These are phyloP conservation scores for Yamadazyma scolyti DNA, from an alignment of 805 yeast species.

Conservation along the genomic window DNA sequence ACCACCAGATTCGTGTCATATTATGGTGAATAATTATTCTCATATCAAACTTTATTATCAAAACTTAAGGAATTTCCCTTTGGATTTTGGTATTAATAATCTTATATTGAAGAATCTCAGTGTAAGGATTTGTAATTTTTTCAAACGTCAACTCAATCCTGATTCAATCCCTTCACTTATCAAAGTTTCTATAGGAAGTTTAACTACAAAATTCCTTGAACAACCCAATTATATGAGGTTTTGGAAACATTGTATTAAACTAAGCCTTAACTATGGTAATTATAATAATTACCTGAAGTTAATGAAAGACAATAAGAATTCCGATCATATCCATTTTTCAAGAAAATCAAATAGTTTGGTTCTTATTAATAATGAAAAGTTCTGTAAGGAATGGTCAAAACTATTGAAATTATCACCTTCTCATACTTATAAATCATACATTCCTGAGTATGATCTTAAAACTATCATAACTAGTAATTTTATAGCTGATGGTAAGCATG, in stretches of 20 bases:
- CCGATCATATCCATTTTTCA: slow-evolving; percentile 1
- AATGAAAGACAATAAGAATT: slow-evolving; percentile 3
- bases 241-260: slow-evolving; percentile 4
- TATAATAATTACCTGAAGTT: slow-evolving; percentile 4
- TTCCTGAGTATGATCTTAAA: slow-evolving; percentile 1
- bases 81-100: slow-evolving; percentile 7
- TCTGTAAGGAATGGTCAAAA: slow-evolving; percentile 1
- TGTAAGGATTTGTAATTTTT: slow-evolving; percentile 1
- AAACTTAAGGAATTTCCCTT: slow-evolving; percentile 6
- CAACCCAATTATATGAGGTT: slow-evolving; percentile 3
- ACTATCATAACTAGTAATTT: slow-evolving; percentile 6
- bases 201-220: slow-evolving; percentile 4
- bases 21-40: slow-evolving; percentile 1
- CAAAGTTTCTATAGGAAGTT: slow-evolving; percentile 1
- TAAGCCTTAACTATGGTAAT: slow-evolving; percentile 5
- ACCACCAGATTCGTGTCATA: slow-evolving; percentile 13
- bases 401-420: background rate
- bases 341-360: background rate
- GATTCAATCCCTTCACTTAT: slow-evolving; percentile 4
- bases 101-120: slow-evolving; percentile 3
- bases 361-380: slow-evolving; percentile 3
- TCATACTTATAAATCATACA: background rate
- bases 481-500: too few relatives aligned
- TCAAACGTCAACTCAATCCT: background rate
- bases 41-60: slow-evolving; percentile 6